These are phyloP conservation scores for Grifola frondosa DNA, from an alignment of 1,284 basidiomycete genomes.

Conservation along the genomic window DNA sequence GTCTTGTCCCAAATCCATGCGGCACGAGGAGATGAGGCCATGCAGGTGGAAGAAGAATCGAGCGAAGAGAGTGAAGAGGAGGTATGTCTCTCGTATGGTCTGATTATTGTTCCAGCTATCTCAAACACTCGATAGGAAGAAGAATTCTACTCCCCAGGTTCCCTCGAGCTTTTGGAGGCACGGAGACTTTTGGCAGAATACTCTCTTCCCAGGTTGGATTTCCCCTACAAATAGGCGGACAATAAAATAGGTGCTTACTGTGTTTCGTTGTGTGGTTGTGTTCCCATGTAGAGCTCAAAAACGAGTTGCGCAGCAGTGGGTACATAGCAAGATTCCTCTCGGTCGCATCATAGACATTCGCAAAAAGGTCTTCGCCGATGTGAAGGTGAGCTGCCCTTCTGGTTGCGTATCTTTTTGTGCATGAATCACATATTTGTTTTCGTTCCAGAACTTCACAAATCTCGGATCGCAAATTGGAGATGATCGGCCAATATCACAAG, in stretches of 20 bases:
- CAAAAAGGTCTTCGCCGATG: constrained; percentile 84
- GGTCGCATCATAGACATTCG: constrained; percentile 89
- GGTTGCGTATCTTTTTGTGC: neutral
- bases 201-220: constrained; percentile 88
- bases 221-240: constrained; percentile 54
- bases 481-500: constrained; percentile 90
- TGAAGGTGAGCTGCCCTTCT: constrained; percentile 66
- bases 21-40: constrained; percentile 72
- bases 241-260: constrained; percentile 72
- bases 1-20: constrained; percentile 87
- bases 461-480: constrained; percentile 98
- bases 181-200: constrained; percentile 86
- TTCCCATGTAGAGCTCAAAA: constrained; percentile 79
- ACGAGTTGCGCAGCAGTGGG: constrained; percentile 85
- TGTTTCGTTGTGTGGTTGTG: constrained; percentile 37
- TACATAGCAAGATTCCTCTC: constrained; percentile 87
- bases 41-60: constrained; percentile 70
- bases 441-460: constrained; percentile 76
- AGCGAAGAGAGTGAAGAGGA: constrained; percentile 76
- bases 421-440: neutral
- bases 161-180: constrained; percentile 81
- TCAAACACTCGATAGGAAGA: constrained; percentile 56
- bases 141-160: constrained; percentile 95
- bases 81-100: constrained; percentile 39
- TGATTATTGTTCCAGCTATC: constrained; percentile 6